Percentiles rank a stretch among this genome's conserved stretches.
Evolutionary conservation across 805 yeast species (phyloP).

Genomic region (Starmerella ratchasimensis): DNA sequence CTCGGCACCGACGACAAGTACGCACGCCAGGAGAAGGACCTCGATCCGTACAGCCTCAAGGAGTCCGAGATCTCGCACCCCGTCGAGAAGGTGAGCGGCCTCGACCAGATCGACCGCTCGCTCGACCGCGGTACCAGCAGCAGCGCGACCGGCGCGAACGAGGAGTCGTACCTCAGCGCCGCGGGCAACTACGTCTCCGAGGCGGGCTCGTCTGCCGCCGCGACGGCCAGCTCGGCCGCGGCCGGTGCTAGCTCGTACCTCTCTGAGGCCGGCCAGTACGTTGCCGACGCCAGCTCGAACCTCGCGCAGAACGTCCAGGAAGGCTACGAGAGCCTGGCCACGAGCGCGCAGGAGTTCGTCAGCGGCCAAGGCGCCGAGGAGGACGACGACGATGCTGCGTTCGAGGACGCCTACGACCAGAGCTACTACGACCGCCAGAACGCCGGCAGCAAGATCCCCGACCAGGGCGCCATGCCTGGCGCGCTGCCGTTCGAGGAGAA

Average conservation of each 20-base stretch:
- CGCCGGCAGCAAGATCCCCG: neutral
- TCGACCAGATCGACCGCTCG: neutral
- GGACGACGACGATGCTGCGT: neutral
- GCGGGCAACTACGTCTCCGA: no score
- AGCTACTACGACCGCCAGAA: neutral
- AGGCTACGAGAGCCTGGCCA: no score
- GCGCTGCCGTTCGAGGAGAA: conserved; percentile 7
- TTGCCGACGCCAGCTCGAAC: no score
- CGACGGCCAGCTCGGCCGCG: no score
- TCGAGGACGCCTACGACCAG: neutral
- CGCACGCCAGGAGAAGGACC: neutral
- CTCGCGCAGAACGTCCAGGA: no score
- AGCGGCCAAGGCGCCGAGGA: no score
- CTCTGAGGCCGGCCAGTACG: no score
- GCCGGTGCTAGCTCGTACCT: no score
- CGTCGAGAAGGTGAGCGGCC: conserved; percentile 4
- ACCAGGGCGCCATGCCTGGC: conserved; percentile 4
- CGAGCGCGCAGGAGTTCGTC: no score
- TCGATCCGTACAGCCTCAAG: neutral
- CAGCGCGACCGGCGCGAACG: neutral
- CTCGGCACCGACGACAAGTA: conserved; percentile 1
- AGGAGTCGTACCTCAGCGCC: no score
- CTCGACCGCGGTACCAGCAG: neutral
- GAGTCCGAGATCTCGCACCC: conserved; percentile 1
- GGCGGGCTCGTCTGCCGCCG: no score